A percentile compares a stretch with the other conserved stretches of the same genome.
phyloP scores from a whole-genome alignment of 768 basidiomycete species.

The Suillus hirtellus region DNA sequence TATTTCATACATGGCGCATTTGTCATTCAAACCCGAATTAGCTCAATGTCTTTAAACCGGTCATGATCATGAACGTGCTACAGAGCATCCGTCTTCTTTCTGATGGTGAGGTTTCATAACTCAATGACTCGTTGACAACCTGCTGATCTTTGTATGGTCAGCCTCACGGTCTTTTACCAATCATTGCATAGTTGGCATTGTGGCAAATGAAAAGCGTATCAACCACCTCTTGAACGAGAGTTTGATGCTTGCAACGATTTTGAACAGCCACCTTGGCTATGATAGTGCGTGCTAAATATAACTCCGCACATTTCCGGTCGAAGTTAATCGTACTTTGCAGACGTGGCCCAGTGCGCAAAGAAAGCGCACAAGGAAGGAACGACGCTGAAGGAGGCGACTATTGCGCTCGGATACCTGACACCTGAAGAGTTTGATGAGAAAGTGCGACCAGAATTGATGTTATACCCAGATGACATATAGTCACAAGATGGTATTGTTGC shows the following conservation, averaged over 20 bases:
- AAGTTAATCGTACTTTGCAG: conserved; percentile 40
- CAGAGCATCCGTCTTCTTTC: conserved; percentile 93
- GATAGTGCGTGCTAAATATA: conserved; percentile 72
- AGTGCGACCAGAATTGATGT: conserved; percentile 90
- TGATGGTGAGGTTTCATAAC: conserved; percentile 61
- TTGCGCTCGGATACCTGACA: conserved; percentile 81
- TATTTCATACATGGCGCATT: conserved; percentile 10
- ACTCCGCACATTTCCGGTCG: not conserved
- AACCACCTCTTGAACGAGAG: conserved; percentile 88
- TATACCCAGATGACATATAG: conserved; percentile 62
- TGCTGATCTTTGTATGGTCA: conserved; percentile 29
- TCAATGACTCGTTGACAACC: conserved; percentile 3
- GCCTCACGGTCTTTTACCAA: conserved; percentile 92
- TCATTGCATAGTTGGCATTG: conserved; percentile 94
- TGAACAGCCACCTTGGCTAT: conserved; percentile 95
- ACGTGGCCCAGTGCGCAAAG: conserved; percentile 98
- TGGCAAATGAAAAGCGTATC: conserved; percentile 96
- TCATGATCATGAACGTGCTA: conserved; percentile 96
- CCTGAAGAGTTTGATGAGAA: conserved; percentile 93
- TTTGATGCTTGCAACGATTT: conserved; percentile 95
- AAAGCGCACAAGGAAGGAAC: conserved; percentile 99
- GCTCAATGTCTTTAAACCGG: conserved; percentile 99
- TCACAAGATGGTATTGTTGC: not conserved
- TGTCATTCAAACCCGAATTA: conserved; percentile 28
- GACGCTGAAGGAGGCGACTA: conserved; percentile 93